Percentiles rank a stretch among this genome's conserved stretches.
These are phyloP conservation scores for Nephelium lappaceum DNA, from an alignment of 345 rosid genomes.

Conservation along the genomic window DNA sequence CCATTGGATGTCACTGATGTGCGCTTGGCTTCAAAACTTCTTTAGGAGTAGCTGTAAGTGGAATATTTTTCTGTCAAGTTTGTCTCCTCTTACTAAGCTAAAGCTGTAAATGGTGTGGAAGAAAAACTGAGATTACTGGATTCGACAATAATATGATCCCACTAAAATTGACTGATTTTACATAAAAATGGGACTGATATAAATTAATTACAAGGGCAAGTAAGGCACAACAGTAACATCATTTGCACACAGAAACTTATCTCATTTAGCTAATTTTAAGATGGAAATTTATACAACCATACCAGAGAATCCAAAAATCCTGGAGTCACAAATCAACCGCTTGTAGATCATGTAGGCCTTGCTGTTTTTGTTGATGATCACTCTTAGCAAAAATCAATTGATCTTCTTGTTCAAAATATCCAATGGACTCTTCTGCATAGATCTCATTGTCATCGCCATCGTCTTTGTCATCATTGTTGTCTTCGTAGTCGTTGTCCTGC, in stretches of 20 bases:
- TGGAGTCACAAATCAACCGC: slow-evolving; percentile 9
- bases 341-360: slow-evolving; percentile 12
- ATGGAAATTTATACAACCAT: background rate
- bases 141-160: too few species aligned
- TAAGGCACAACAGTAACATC: background rate
- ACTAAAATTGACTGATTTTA: slow-evolving; percentile 13
- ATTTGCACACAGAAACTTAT: background rate
- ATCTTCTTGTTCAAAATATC: slow-evolving; percentile 14
- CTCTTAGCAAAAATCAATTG: background rate
- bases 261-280: background rate
- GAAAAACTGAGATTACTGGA: too few species aligned
- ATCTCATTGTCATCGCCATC: background rate
- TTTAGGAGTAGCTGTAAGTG: slow-evolving; percentile 64
- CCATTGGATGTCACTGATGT: slow-evolving; percentile 90
- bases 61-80: too few species aligned
- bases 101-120: too few species aligned
- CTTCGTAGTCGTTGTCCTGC: slow-evolving; percentile 7
- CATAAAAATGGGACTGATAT: background rate
- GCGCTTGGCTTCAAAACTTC: slow-evolving; percentile 83
- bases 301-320: slow-evolving; percentile 4
- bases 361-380: slow-evolving; percentile 7
- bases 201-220: background rate
- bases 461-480: background rate
- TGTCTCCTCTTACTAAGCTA: too few species aligned
- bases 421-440: background rate